phyloP scores from a whole-genome alignment of 2,329 filamentous ascomycete genomes.

The Neopestalotiopsis clavispora region DNA sequence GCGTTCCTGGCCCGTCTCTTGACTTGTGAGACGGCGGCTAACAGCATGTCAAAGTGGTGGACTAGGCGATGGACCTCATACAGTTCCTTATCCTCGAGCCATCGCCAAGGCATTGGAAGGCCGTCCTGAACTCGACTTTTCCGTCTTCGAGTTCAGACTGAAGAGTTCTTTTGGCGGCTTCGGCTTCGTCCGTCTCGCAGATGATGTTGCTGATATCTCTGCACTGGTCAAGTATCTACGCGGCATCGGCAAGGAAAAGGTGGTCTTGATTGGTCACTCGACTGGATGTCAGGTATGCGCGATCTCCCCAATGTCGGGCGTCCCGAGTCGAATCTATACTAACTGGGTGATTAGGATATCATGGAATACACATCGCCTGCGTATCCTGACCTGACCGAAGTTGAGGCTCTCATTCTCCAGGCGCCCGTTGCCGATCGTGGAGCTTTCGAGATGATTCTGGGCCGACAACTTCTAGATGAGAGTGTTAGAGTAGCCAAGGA shows the following conservation, averaged over 20 bases:
- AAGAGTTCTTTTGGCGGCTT: conserved; percentile 59
- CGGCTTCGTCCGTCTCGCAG: conserved; percentile 52
- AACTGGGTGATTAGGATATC: conserved; percentile 50
- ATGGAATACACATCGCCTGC: conserved; percentile 57
- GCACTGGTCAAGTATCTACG: conserved; percentile 59
- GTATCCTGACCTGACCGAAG: conserved; percentile 49
- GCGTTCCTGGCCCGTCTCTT: background rate
- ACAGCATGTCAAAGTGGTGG: conserved; percentile 53
- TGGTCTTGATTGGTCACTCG: conserved; percentile 63
- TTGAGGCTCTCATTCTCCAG: conserved; percentile 82
- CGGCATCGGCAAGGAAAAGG: conserved; percentile 52
- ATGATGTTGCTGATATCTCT: conserved; percentile 60
- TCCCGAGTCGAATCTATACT: background rate
- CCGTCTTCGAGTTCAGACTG: conserved; percentile 62
- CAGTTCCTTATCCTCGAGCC: conserved; percentile 59
- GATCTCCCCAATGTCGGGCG: background rate
- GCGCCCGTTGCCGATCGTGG: conserved; percentile 81
- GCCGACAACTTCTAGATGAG: conserved; percentile 46
- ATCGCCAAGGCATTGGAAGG: conserved; percentile 50
- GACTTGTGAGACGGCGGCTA: background rate
- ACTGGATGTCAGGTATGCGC: conserved; percentile 58
- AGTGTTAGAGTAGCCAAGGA: conserved; percentile 54
- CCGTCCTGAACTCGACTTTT: conserved; percentile 47
- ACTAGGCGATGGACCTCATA: conserved; percentile 71
- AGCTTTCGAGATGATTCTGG: conserved; percentile 53